Evolutionary conservation across 148 eudicot species (phyloP).

Genomic region (Chenopodium suecicum): DNA sequence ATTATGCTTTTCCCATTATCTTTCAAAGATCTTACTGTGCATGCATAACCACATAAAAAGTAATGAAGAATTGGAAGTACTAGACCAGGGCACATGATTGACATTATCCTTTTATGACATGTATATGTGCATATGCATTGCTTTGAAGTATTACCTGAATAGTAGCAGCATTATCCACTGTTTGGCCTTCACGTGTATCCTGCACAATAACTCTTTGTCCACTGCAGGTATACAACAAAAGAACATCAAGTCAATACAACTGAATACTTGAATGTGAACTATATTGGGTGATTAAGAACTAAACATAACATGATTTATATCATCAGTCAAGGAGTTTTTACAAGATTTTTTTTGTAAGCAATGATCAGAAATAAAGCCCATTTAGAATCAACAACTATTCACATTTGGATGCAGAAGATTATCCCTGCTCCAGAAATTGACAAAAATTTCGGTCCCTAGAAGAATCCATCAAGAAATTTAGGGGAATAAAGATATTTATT

Average conservation of each 20-base stretch:
- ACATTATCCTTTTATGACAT: background rate
- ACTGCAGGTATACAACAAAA: slow-evolving; percentile 45
- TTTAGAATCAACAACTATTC: background rate
- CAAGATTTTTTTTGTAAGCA: background rate
- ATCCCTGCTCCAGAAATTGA: slow-evolving; percentile 7
- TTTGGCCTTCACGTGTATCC: slow-evolving; percentile 51
- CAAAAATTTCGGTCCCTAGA: background rate
- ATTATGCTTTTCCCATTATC: background rate
- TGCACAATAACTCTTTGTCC: slow-evolving; percentile 83
- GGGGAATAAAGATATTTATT: background rate
- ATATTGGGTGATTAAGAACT: background rate
- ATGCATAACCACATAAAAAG: background rate
- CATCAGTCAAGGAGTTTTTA: background rate
- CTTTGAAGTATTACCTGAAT: slow-evolving; percentile 56
- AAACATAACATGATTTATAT: background rate
- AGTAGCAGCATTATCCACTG: slow-evolving; percentile 65
- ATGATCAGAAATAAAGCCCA: background rate
- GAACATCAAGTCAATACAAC: slow-evolving; percentile 14
- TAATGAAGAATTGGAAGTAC: background rate
- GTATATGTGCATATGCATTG: background rate
- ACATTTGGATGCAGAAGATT: background rate
- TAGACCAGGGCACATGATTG: background rate
- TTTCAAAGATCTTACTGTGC: background rate
- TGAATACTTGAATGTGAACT: background rate
- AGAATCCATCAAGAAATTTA: background rate